Evolutionary conservation across 345 rosid genomes (phyloP).

Genomic region (Triadica sebifera): DNA sequence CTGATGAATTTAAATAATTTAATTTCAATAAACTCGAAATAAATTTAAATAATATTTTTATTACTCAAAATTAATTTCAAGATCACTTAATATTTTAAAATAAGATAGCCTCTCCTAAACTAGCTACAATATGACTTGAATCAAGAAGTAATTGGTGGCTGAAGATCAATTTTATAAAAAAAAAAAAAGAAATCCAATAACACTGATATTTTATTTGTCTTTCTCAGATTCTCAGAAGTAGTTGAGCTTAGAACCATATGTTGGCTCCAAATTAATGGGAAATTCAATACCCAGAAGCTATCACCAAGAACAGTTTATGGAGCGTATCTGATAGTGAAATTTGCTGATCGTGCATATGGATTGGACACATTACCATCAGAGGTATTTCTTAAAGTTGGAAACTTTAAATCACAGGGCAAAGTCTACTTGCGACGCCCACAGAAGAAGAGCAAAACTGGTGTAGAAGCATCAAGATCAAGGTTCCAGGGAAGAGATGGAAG

Average conservation of each 20-base stretch:
- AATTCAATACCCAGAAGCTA: conserved; percentile 27
- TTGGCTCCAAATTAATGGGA: conserved; percentile 44
- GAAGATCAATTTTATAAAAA: too few relatives aligned
- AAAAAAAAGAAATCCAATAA: too few relatives aligned
- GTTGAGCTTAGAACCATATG: conserved; percentile 44
- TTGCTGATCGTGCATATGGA: conserved; percentile 39
- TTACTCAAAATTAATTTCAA: too few relatives aligned
- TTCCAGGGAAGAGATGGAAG: not conserved
- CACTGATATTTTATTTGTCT: too few relatives aligned
- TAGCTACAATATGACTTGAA: too few relatives aligned
- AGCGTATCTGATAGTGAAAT: conserved; percentile 44
- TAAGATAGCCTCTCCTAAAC: too few relatives aligned
- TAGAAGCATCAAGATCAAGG: conserved; percentile 11
- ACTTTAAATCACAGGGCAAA: conserved; percentile 16
- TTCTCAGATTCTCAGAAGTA: conserved; percentile 41
- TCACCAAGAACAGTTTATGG: conserved; percentile 38
- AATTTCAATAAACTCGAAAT: too few relatives aligned
- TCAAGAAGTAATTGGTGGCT: too few relatives aligned
- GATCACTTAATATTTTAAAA: too few relatives aligned
- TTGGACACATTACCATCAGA: conserved; percentile 47
- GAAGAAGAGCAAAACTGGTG: conserved; percentile 18
- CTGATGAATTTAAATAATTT: too few relatives aligned
- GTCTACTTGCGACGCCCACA: conserved; percentile 32
- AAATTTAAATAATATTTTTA: too few relatives aligned
- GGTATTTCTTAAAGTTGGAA: conserved; percentile 24